phyloP scores from a whole-genome alignment of 257 asterid species.

The Solanum phureja region DNA sequence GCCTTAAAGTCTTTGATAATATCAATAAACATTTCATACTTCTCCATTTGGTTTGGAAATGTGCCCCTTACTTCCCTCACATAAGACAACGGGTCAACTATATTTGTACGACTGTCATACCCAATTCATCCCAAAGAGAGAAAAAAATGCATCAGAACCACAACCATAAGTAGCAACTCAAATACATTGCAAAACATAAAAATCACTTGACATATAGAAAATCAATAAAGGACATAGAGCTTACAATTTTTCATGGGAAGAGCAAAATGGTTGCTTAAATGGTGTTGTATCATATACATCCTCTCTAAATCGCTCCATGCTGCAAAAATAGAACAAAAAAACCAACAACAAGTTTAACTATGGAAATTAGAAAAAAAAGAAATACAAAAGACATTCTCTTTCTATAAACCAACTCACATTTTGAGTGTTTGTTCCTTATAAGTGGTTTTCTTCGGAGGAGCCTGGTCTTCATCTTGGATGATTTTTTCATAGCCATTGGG shows the following conservation, averaged over 20 bases:
- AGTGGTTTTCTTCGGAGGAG: constrained; percentile 27
- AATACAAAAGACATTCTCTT: too few relatives aligned
- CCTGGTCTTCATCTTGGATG: constrained; percentile 60
- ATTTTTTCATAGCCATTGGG: constrained; percentile 88
- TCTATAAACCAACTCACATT: neutral
- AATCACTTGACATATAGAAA: neutral
- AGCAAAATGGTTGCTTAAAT: constrained; percentile 57
- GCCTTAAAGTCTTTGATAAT: constrained; percentile 92
- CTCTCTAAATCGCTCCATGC: constrained; percentile 74
- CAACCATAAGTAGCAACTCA: neutral
- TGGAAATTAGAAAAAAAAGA: too few relatives aligned
- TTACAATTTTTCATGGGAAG: constrained; percentile 76
- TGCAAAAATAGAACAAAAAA: constrained; percentile 9
- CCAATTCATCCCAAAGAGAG: neutral
- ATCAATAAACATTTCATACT: constrained; percentile 77
- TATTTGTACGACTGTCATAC: neutral
- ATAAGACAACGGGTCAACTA: neutral
- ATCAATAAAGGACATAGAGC: constrained; percentile 6
- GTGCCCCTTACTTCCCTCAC: neutral
- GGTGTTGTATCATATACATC: constrained; percentile 53
- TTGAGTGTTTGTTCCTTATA: neutral
- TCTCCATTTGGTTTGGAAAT: constrained; percentile 41
- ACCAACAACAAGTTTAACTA: constrained; percentile 5
- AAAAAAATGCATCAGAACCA: neutral
- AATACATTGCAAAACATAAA: neutral